A percentile compares a stretch with the other conserved stretches of the same genome.
Conservation (phyloP, 331 rosid genomes). For the Quercus tomentella region DNA sequence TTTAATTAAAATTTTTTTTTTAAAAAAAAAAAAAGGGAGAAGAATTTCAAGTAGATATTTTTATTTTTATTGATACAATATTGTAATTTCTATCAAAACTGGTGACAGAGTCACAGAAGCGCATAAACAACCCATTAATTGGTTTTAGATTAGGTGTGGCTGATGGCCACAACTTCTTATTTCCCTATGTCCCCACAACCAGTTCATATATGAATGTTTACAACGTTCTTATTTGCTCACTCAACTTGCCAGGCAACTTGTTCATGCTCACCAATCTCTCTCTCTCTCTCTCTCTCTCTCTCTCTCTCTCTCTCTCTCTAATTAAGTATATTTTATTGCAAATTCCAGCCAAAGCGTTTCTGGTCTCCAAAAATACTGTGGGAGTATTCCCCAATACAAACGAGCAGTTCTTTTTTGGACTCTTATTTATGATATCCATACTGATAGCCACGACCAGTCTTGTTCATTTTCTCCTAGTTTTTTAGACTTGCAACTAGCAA, state of each 20-base stretch:
- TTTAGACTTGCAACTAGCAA: background rate
- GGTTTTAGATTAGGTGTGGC: background rate
- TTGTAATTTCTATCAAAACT: too few species aligned
- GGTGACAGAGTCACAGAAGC: background rate
- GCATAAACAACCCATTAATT: background rate
- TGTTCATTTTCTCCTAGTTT: background rate
- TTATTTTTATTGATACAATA: too few species aligned
- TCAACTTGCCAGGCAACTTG: background rate
- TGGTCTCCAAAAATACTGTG: background rate
- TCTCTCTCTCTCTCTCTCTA: too few species aligned
- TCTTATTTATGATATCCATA: background rate
- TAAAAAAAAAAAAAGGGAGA: background rate
- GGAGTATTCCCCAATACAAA: background rate
- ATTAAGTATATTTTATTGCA: background rate
- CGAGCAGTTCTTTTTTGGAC: background rate
- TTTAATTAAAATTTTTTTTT: too few species aligned
- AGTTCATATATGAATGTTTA: background rate
- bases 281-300: background rate
- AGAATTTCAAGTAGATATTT: background rate
- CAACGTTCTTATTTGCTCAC: background rate
- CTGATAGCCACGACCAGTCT: background rate
- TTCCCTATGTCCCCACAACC: background rate
- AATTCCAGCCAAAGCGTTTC: background rate
- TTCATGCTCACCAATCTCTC: background rate
- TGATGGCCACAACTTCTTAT: background rate